Evolutionary conservation across 1,284 basidiomycete genomes (phyloP).

Genomic region (Nidula niveotomentosa): DNA sequence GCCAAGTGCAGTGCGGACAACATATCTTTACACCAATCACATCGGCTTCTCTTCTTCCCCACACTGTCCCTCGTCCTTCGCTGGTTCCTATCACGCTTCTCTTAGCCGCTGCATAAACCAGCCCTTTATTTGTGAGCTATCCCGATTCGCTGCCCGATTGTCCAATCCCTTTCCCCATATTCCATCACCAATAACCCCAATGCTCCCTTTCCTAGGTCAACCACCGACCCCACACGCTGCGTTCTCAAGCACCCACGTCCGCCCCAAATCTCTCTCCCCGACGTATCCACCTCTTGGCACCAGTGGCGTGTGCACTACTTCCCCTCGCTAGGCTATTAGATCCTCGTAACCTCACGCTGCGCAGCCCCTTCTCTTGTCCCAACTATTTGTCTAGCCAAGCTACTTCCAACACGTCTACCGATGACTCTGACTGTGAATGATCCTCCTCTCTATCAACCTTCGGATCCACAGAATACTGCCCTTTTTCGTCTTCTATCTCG

Average conservation of each 20-base stretch:
- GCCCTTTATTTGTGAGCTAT: not conserved
- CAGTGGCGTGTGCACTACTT: not conserved
- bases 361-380: not conserved
- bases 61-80: no score
- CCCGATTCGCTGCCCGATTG: not conserved
- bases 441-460: constrained; percentile 48
- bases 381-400: not conserved
- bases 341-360: not conserved
- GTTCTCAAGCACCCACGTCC: not conserved
- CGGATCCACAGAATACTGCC: constrained; percentile 45
- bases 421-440: constrained; percentile 5
- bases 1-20: no score
- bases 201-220: not conserved
- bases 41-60: no score
- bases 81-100: not conserved
- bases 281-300: not conserved
- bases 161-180: not conserved
- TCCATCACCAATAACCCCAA: not conserved
- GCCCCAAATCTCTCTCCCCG: not conserved
- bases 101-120: not conserved
- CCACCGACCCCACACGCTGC: not conserved
- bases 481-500: constrained; percentile 56
- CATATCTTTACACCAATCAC: no score
- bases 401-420: not conserved
- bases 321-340: not conserved